Evolutionary conservation across 2,329 filamentous ascomycete genomes (phyloP).

Genomic region (Dactylonectria macrodidyma): DNA sequence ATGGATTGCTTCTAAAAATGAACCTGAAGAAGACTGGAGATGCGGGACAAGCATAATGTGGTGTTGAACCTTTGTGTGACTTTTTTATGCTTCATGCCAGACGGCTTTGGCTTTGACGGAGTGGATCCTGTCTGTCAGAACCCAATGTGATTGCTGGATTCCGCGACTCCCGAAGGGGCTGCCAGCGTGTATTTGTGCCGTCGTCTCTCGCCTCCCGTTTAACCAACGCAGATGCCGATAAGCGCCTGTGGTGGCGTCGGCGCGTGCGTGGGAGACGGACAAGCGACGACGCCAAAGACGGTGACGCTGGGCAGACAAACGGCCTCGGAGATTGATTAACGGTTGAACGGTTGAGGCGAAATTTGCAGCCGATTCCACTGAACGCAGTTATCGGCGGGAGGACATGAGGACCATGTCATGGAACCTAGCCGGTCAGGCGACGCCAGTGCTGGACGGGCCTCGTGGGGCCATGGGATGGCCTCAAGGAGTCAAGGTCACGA

Average conservation of each 20-base stretch:
- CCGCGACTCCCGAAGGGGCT: not conserved
- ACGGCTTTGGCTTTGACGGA: not conserved
- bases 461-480: conserved; percentile 24
- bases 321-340: conserved; percentile 26
- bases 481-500: conserved; percentile 1
- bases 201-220: not conserved
- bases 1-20: conserved; percentile 45
- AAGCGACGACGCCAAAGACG: not conserved
- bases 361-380: conserved; percentile 22
- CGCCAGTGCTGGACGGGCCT: conserved; percentile 14
- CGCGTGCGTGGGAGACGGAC: not conserved
- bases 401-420: conserved; percentile 31
- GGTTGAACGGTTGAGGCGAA: conserved; percentile 26
- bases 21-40: not conserved
- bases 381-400: conserved; percentile 27
- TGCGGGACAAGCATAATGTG: conserved; percentile 1
- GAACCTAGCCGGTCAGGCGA: conserved; percentile 36
- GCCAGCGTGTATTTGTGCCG: not conserved
- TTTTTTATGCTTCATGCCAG: conserved; percentile 7
- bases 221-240: not conserved
- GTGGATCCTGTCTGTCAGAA: not conserved
- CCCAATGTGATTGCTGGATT: not conserved
- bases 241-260: not conserved
- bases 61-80: not conserved
- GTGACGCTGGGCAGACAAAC: not conserved